phyloP scores from a whole-genome alignment of 2,329 filamentous ascomycete genomes.

The Verticillium tricorpus region DNA sequence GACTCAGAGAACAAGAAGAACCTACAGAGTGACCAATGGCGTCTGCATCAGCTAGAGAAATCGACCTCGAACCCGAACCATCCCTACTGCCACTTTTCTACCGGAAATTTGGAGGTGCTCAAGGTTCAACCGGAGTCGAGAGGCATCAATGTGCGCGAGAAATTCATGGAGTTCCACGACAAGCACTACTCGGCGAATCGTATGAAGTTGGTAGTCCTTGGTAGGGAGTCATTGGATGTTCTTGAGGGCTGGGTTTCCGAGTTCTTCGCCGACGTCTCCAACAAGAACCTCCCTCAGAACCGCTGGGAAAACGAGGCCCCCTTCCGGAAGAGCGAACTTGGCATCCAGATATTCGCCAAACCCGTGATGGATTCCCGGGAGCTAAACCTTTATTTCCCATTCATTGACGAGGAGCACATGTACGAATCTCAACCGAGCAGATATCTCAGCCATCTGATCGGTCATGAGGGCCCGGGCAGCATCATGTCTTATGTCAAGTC shows the following conservation, averaged over 20 bases:
- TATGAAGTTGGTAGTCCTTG: constrained; percentile 88
- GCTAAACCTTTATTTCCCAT: constrained; percentile 77
- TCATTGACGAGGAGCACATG: constrained; percentile 75
- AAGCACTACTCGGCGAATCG: constrained; percentile 88
- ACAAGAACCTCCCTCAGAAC: constrained; percentile 69
- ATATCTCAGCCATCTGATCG: constrained; percentile 85
- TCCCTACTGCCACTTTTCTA: constrained; percentile 88
- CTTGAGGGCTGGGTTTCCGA: constrained; percentile 81
- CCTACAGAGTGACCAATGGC: constrained; percentile 84
- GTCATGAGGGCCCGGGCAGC: constrained; percentile 89
- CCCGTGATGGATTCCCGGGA: constrained; percentile 85
- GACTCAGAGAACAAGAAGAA: constrained; percentile 99
- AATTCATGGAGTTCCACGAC: constrained; percentile 89
- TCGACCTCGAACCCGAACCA: constrained; percentile 82
- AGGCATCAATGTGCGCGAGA: constrained; percentile 80
- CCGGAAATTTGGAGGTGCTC: constrained; percentile 80
- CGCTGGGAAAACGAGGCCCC: constrained; percentile 49
- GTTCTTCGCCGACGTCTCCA: constrained; percentile 74
- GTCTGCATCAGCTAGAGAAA: constrained; percentile 83
- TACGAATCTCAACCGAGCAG: constrained; percentile 78
- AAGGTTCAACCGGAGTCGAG: constrained; percentile 75
- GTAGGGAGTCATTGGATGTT: constrained; percentile 75
- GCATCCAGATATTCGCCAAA: constrained; percentile 77
- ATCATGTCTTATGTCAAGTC: constrained; percentile 86
- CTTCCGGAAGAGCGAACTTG: constrained; percentile 43